Conservation (phyloP, 768 basidiomycete species). For the Dendrothele bispora region DNA sequence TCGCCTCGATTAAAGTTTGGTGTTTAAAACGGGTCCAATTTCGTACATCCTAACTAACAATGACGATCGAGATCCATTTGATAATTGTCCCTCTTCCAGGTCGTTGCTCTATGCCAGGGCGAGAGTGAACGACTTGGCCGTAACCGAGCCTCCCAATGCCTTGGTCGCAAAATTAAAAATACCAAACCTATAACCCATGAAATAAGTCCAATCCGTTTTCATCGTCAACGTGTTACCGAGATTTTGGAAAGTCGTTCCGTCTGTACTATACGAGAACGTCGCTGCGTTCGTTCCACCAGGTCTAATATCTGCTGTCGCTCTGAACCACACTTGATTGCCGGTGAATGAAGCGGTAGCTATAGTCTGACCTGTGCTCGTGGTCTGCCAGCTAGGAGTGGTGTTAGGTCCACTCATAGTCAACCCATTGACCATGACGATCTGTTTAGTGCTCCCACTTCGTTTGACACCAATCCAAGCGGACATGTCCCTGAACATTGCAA, state of each 20-base stretch:
- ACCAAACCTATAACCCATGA: neutral
- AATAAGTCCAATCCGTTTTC: neutral
- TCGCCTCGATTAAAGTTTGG: too few relatives aligned
- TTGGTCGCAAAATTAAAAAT: neutral
- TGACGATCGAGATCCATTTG: too few relatives aligned
- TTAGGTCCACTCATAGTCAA: slow-evolving; percentile 20
- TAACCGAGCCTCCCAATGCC: neutral
- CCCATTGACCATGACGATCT: slow-evolving; percentile 13
- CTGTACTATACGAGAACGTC: too few relatives aligned
- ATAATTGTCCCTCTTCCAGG: too few relatives aligned
- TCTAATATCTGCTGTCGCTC: neutral
- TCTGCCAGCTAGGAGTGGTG: slow-evolving; percentile 10
- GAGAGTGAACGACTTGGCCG: too few relatives aligned
- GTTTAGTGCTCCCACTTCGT: slow-evolving; percentile 5
- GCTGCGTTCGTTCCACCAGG: too few relatives aligned
- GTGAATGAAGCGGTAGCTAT: slow-evolving; percentile 11
- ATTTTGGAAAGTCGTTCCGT: neutral
- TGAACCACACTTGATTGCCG: slow-evolving; percentile 10
- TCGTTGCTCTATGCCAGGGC: too few relatives aligned
- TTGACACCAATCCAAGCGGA: slow-evolving; percentile 15
- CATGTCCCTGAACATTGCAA: slow-evolving; percentile 17
- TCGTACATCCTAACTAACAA: too few relatives aligned
- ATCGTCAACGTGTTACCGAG: neutral
- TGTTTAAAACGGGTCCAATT: too few relatives aligned
- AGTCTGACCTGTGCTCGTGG: slow-evolving; percentile 12